Evolutionary conservation across 768 basidiomycete species (phyloP).

Genomic region (Heimioporus sp.): DNA sequence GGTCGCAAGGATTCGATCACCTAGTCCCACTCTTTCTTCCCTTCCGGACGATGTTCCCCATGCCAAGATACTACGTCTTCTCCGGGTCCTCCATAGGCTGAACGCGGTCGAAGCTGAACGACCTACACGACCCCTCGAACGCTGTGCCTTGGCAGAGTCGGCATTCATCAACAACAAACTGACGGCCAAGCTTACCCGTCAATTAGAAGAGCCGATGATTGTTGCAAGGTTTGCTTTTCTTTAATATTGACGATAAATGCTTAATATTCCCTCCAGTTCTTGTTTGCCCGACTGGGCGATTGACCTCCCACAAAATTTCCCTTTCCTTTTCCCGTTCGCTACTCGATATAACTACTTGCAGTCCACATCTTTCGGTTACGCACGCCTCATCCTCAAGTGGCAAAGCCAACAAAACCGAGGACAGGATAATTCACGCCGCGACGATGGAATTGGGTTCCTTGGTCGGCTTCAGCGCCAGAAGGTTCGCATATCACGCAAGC

Average conservation of each 20-base stretch:
- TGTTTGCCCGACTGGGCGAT: constrained; percentile 97
- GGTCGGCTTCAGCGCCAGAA: constrained; percentile 94
- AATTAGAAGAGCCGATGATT: constrained; percentile 98
- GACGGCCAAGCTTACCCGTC: constrained; percentile 95
- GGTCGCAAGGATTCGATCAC: constrained; percentile 54
- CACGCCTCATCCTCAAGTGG: constrained; percentile 92
- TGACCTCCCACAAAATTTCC: constrained; percentile 94
- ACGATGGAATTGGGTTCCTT: constrained; percentile 90
- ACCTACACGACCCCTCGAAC: constrained; percentile 44
- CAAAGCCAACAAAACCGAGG: constrained; percentile 81
- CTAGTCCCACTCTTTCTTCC: constrained; percentile 69
- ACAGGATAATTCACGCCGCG: constrained; percentile 77
- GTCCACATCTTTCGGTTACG: constrained; percentile 97
- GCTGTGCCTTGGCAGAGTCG: constrained; percentile 67
- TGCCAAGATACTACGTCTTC: constrained; percentile 85
- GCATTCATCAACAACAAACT: constrained; percentile 97
- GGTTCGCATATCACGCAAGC: constrained; percentile 92
- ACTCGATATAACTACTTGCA: constrained; percentile 97
- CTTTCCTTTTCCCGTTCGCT: constrained; percentile 98
- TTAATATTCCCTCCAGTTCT: constrained; percentile 49
- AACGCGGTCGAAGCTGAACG: constrained; percentile 74
- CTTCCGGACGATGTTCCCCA: constrained; percentile 82
- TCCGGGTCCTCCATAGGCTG: constrained; percentile 83
- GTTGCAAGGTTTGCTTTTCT: constrained; percentile 75
- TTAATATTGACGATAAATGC: neutral